Conservation (phyloP, 768 basidiomycete species). For the Chlorophyllum brunneum region DNA sequence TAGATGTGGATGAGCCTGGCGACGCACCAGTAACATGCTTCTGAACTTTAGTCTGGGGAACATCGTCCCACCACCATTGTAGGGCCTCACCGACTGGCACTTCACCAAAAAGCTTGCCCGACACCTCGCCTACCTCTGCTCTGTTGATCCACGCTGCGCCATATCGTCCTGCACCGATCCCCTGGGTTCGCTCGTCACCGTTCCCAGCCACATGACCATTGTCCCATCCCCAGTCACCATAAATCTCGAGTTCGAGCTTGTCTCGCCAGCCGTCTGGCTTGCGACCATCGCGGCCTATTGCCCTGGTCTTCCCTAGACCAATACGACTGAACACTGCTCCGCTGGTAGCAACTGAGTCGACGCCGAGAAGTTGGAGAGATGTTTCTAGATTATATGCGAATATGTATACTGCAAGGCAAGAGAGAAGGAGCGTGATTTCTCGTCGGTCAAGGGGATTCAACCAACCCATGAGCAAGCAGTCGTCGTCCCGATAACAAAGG, state of each 20-base stretch:
- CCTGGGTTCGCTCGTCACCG: conserved; percentile 44
- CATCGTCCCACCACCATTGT: conserved; percentile 48
- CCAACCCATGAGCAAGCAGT: conserved; percentile 68
- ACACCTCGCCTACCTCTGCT: conserved; percentile 24
- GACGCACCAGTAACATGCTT: conserved; percentile 62
- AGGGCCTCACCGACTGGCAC: conserved; percentile 50
- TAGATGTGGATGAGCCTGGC: conserved; percentile 16
- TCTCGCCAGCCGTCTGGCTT: conserved; percentile 52
- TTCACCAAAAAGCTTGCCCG: conserved; percentile 26
- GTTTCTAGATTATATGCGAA: conserved; percentile 73
- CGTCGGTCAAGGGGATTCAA: conserved; percentile 64
- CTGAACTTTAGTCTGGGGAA: conserved; percentile 54
- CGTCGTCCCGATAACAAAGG: not conserved
- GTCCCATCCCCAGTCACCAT: conserved; percentile 69
- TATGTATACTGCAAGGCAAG: conserved; percentile 61
- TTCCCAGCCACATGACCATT: conserved; percentile 56
- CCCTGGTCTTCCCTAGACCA: conserved; percentile 33
- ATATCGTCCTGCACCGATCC: conserved; percentile 35
- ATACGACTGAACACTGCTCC: conserved; percentile 34
- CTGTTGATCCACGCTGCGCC: conserved; percentile 41
- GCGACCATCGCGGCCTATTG: conserved; percentile 43
- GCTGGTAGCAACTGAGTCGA: conserved; percentile 37
- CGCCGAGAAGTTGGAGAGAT: conserved; percentile 49
- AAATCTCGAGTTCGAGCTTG: conserved; percentile 56
- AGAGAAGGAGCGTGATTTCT: conserved; percentile 66